Percentiles rank a stretch among this genome's conserved stretches.
These are phyloP conservation scores for barley (Hordeum vulgare) DNA, from an alignment of 176 grass and related monocot genomes.

Conservation along the genomic window MorexV3_pseudomolecules_assembly NC_058523.1:503799859-503800358, in stretches of 20 bases:
- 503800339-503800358: too few species aligned
- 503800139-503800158: neutral
- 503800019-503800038: slow-evolving; percentile 29
- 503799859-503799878: neutral
- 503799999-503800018: slow-evolving; percentile 15
- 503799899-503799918: neutral
- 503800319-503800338: too few species aligned
- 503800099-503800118: neutral
- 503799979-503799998: neutral
- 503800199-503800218: neutral
- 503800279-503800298: neutral
- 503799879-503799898: slow-evolving; percentile 21
- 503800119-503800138: too few species aligned
- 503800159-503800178: neutral
- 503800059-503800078: neutral
- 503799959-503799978: neutral
- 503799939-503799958: slow-evolving; percentile 2
- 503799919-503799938: slow-evolving; percentile 15
- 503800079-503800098: neutral
- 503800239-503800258: neutral
- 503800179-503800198: neutral
- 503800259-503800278: neutral
- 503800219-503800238: neutral
- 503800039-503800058: neutral
- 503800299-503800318: too few species aligned